Evolutionary conservation across 2,329 filamentous ascomycete genomes (phyloP), one percentile per base, ranked within the genome.

Genomic region (Neoarthrinium moseri): DNA sequence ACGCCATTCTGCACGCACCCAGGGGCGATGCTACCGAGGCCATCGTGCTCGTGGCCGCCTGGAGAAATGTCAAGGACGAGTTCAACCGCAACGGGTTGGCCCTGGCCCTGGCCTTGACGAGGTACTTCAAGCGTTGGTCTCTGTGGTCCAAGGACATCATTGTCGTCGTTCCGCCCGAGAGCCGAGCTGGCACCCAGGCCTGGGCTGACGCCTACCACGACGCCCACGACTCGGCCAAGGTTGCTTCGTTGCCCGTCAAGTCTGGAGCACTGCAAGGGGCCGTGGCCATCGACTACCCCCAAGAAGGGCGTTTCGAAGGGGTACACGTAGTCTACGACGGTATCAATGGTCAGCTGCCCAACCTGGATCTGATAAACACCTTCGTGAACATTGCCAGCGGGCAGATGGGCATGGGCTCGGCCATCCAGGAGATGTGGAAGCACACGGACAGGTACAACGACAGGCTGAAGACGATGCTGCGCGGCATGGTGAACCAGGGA

Each of bases 121-220:
- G 94, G 54, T 99, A 99, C 69, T 97, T 99, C 72, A 96, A 95
- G 68, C 83, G 87, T 56, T 99, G 94, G 94, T 96, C 91, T 43
- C 77, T 99, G 22, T 99, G 94, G 94, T 96, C 91, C 48, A 99
- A 99, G 68, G 94, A 99, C 65, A 96, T 99, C 55, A 92, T 99
- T 48, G 83, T 99, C 56, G 70, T 99, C 5, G 79, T 99, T 37
- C 85, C 94, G 0, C 86, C 89, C 0, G 94, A 99, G 67, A 95
- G 90, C 65, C 87, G 85, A 48, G 87, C 89, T 10, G 94, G 92
- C 1, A 89, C 91, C 1, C 91, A 97, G 64, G 94, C 94, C 20
- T 99, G 94, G 94, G 89, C 96, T 7, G 91, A 96, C 61, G 94
- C 94, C 2, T 99, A 99, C 66, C 94, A 99, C 66, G 89, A 96